phyloP scores from a whole-genome alignment of 1,139 yeast genomes.

The Yamadazyma aaseri region DNA sequence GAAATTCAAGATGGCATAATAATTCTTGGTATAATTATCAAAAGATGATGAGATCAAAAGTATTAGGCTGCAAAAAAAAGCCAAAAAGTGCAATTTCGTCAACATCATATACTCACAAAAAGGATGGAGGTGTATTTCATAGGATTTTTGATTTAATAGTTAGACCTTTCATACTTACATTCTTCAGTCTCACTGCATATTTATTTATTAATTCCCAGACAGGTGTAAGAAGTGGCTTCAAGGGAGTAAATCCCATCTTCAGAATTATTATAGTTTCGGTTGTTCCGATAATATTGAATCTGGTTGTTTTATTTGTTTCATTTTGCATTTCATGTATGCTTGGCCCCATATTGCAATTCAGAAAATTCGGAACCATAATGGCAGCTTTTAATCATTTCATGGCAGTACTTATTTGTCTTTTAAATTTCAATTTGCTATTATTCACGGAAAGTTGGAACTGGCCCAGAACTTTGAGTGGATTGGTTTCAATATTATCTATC shows the following conservation, averaged over 20 bases:
- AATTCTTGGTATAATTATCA: conserved; percentile 64
- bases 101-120: no score
- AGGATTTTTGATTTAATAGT: conserved; percentile 53
- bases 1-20: conserved; percentile 50
- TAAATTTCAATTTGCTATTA: conserved; percentile 60
- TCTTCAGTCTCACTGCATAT: conserved; percentile 55
- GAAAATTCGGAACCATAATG: conserved; percentile 31
- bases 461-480: conserved; percentile 54
- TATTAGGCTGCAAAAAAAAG: conserved; percentile 62
- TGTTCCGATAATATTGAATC: conserved; percentile 54
- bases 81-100: no score
- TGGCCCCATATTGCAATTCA: conserved; percentile 40
- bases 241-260: conserved; percentile 13
- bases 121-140: conserved; percentile 33
- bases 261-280: conserved; percentile 39
- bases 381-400: conserved; percentile 53
- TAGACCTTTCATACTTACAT: conserved; percentile 44
- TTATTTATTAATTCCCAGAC: conserved; percentile 70
- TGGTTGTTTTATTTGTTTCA: conserved; percentile 36
- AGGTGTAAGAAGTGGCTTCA: conserved; percentile 44
- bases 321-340: conserved; percentile 48
- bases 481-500: conserved; percentile 53
- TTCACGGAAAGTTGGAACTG: conserved; percentile 64
- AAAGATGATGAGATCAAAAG: conserved; percentile 52
- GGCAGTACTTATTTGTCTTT: conserved; percentile 23